These are phyloP conservation scores for Candida taoyuanica DNA, from an alignment of 805 yeast species.

Conservation along the genomic window DNA sequence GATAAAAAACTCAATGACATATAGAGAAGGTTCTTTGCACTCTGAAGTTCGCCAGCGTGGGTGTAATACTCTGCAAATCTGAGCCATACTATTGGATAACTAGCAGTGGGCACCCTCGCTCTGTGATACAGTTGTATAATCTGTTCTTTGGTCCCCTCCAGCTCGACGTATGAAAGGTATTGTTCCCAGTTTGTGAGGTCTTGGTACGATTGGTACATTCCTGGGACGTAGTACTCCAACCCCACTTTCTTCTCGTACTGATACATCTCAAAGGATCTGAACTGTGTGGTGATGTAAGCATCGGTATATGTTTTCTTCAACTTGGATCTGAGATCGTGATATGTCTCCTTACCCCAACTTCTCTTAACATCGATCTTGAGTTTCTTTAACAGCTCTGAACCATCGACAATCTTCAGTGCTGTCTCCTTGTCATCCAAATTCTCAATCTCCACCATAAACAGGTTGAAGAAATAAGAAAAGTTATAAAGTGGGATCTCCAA, in stretches of 20 bases:
- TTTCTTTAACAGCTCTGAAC: conserved; percentile 21
- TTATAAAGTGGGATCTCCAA: conserved; percentile 56
- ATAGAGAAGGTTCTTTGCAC: conserved; percentile 37
- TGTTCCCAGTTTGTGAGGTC: conserved; percentile 56
- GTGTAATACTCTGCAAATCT: conserved; percentile 42
- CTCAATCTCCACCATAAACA: conserved; percentile 32
- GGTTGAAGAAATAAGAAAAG: conserved; percentile 42
- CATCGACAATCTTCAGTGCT: conserved; percentile 12
- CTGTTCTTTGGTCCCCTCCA: conserved; percentile 15
- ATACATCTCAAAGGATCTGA: conserved; percentile 44
- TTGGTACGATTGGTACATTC: conserved; percentile 30
- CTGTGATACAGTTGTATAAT: conserved; percentile 40
- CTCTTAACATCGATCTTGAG: conserved; percentile 13
- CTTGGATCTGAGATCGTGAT: conserved; percentile 31
- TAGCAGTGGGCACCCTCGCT: conserved; percentile 41
- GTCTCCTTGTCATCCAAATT: conserved; percentile 8
- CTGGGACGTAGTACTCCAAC: conserved; percentile 35
- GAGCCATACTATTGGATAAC: conserved; percentile 46
- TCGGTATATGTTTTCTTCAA: conserved; percentile 48
- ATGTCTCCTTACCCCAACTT: conserved; percentile 11
- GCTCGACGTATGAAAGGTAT: conserved; percentile 53
- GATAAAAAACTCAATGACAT: conserved; percentile 30
- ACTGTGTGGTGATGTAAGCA: conserved; percentile 52
- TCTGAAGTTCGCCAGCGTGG: conserved; percentile 26
- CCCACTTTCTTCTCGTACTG: conserved; percentile 42